phyloP scores from a whole-genome alignment of 2,329 filamentous ascomycete species.

The Claviceps sp. region DNA sequence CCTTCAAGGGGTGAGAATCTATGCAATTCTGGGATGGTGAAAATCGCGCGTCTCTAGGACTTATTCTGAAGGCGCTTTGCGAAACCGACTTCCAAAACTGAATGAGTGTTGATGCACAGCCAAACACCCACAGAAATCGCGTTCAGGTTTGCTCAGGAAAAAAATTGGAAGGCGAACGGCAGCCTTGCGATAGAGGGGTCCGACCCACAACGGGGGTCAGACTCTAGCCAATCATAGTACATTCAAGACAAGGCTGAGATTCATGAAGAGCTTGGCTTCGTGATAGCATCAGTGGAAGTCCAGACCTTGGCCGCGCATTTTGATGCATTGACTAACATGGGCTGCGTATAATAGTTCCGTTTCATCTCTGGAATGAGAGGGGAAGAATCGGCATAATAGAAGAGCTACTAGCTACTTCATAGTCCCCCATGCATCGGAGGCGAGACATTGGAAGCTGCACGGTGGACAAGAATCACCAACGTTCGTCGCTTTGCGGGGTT shows the following conservation, averaged over 20 bases:
- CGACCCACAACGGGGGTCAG: neutral
- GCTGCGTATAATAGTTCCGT: too few species aligned
- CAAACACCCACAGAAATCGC: neutral
- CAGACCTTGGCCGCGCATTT: too few species aligned
- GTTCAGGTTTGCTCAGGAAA: neutral
- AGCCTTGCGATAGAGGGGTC: slow-evolving; percentile 12
- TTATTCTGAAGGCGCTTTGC: neutral
- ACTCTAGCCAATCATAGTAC: slow-evolving; percentile 4
- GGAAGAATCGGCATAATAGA: too few species aligned
- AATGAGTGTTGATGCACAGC: neutral
- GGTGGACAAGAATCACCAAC: too few species aligned
- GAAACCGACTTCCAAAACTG: neutral
- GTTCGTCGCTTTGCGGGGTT: too few species aligned
- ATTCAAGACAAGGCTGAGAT: slow-evolving; percentile 11
- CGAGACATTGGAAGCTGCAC: too few species aligned
- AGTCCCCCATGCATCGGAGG: too few species aligned
- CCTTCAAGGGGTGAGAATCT: neutral
- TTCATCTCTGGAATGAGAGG: too few species aligned
- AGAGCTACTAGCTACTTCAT: too few species aligned
- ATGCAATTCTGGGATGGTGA: neutral
- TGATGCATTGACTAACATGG: too few species aligned
- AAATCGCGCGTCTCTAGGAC: neutral
- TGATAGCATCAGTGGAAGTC: too few species aligned
- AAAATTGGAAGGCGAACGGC: slow-evolving; percentile 12
- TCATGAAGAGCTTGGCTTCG: too few species aligned